Conservation (phyloP, 306 rosid genomes). For the Casuarina glauca region DNA sequence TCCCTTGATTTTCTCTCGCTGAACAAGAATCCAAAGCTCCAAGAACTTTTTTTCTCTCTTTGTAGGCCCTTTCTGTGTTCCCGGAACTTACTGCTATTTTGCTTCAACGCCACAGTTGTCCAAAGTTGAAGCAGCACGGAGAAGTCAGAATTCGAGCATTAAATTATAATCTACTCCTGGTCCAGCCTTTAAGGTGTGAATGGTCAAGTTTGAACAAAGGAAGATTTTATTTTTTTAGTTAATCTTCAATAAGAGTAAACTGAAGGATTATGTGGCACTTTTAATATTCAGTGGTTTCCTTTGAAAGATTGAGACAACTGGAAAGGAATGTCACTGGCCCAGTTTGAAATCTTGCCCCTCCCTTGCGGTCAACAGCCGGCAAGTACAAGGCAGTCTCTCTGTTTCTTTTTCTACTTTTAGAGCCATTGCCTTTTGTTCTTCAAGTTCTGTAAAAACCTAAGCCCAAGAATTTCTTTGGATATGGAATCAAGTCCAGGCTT, state of each 20-base stretch:
- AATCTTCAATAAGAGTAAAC: neutral
- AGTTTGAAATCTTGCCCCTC: too few relatives aligned
- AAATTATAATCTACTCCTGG: slow-evolving; percentile 46
- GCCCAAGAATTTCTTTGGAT: too few relatives aligned
- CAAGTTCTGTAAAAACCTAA: too few relatives aligned
- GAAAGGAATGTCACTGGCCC: too few relatives aligned
- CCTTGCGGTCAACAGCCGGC: too few relatives aligned
- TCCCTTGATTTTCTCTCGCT: slow-evolving; percentile 44
- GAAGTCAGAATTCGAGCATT: slow-evolving; percentile 38
- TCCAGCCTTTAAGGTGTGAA: slow-evolving; percentile 18
- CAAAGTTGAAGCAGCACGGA: slow-evolving; percentile 23
- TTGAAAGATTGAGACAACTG: too few relatives aligned
- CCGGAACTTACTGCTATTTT: slow-evolving; percentile 23
- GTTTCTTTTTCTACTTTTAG: too few relatives aligned
- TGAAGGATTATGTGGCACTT: neutral
- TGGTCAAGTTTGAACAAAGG: slow-evolving; percentile 24
- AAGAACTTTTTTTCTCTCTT: slow-evolving; percentile 22
- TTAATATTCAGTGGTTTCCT: too few relatives aligned
- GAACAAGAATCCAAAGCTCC: slow-evolving; percentile 74
- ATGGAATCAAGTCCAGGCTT: too few relatives aligned
- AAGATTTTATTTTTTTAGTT: slow-evolving; percentile 12
- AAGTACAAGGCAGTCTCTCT: too few relatives aligned
- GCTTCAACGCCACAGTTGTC: slow-evolving; percentile 9
- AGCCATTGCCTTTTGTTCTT: too few relatives aligned
- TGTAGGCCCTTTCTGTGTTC: slow-evolving; percentile 21